A percentile compares a stretch with the other conserved stretches of the same genome.
Evolutionary conservation across 495 filamentous ascomycete species (phyloP).

Genomic region (Penicillium riverlandense): DNA sequence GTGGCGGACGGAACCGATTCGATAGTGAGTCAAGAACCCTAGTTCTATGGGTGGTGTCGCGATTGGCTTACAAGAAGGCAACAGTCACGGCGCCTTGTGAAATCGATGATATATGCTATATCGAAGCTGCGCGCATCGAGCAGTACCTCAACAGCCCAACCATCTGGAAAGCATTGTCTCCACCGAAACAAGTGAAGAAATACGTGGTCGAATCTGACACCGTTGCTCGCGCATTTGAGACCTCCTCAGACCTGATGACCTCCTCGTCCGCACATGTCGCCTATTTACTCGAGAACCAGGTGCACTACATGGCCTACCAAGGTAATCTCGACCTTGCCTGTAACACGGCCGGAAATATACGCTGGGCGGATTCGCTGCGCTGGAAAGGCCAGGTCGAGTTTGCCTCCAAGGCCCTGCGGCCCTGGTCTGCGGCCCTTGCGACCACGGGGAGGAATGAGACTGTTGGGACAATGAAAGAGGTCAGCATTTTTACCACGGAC

Average conservation of each 20-base stretch:
- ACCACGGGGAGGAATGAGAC: slow-evolving; percentile 7
- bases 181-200: slow-evolving; percentile 20
- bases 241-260: slow-evolving; percentile 18
- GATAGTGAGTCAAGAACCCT: slow-evolving; percentile 22
- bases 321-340: slow-evolving; percentile 40
- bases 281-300: slow-evolving; percentile 24
- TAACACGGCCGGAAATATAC: slow-evolving; percentile 36
- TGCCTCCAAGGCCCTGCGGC: slow-evolving; percentile 21
- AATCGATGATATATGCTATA: slow-evolving; percentile 32
- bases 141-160: slow-evolving; percentile 28
- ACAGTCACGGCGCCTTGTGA: slow-evolving; percentile 29
- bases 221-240: slow-evolving; percentile 17
- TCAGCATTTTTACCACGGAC: slow-evolving; percentile 3
- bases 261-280: slow-evolving; percentile 17
- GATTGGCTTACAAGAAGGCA: too few relatives aligned
- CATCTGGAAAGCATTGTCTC: slow-evolving; percentile 24
- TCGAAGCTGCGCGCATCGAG: slow-evolving; percentile 15
- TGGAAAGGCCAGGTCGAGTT: slow-evolving; percentile 42
- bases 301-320: slow-evolving; percentile 38
- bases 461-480: slow-evolving; percentile 18
- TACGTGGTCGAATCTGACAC: slow-evolving; percentile 14
- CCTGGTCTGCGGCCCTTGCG: slow-evolving; percentile 24
- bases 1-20: slow-evolving; percentile 33
- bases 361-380: slow-evolving; percentile 29
- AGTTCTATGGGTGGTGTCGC: too few relatives aligned